Conservation (phyloP, 2,329 filamentous ascomycete species). For the Beauveria scarabaeidicola region DNA sequence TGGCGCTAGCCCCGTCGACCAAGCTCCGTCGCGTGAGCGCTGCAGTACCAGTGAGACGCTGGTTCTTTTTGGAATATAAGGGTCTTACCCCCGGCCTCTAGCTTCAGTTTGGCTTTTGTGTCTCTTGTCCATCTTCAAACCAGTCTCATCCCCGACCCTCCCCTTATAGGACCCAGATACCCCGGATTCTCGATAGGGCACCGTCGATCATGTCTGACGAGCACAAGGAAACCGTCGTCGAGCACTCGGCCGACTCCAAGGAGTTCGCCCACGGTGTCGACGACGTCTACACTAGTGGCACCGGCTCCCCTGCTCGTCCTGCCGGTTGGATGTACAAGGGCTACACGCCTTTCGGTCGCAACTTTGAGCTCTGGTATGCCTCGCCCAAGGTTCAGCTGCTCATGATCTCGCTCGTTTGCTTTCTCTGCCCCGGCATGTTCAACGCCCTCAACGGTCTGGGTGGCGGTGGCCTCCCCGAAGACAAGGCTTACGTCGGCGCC, state of each 20-base stretch:
- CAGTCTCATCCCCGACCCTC: background rate
- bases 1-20: slow-evolving; percentile 7
- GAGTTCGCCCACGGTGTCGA: background rate
- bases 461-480: slow-evolving; percentile 45
- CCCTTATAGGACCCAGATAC: slow-evolving; percentile 5
- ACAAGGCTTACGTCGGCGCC: slow-evolving; percentile 3
- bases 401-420: slow-evolving; percentile 49
- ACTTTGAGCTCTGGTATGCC: slow-evolving; percentile 55
- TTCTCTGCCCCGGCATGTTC: slow-evolving; percentile 66
- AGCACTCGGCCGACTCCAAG: slow-evolving; percentile 10
- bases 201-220: slow-evolving; percentile 10
- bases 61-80: slow-evolving; percentile 8
- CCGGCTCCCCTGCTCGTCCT: slow-evolving; percentile 26
- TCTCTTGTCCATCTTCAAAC: slow-evolving; percentile 5
- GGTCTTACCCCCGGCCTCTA: slow-evolving; percentile 5
- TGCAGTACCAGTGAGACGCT: background rate
- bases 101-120: background rate
- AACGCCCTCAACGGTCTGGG: slow-evolving; percentile 59
- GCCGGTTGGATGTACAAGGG: slow-evolving; percentile 61
- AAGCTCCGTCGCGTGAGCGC: slow-evolving; percentile 7
- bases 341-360: slow-evolving; percentile 41
- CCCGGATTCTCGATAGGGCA: slow-evolving; percentile 8
- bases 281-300: background rate
- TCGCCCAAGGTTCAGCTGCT: slow-evolving; percentile 64
- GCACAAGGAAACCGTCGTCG: slow-evolving; percentile 5